Evolutionary conservation across 2,329 filamentous ascomycete species (phyloP).

Genomic region (Achaetomium macrosporum): DNA sequence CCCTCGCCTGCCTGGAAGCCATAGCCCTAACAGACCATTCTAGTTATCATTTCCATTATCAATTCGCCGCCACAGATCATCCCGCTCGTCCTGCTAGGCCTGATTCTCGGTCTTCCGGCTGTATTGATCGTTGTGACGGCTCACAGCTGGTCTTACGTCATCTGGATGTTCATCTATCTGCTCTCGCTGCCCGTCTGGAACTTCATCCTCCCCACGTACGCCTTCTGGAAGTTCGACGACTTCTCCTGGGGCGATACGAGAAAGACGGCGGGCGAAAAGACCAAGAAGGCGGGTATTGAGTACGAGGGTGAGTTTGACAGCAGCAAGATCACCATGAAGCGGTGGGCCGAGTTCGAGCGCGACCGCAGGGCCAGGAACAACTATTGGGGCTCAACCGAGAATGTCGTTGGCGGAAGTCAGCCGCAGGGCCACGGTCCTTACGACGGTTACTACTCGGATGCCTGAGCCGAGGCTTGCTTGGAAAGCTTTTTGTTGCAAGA

Average conservation of each 20-base stretch:
- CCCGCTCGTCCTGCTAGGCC: conserved; percentile 76
- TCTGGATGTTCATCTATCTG: conserved; percentile 97
- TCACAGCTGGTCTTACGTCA: conserved; percentile 83
- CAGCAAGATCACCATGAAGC: conserved; percentile 98
- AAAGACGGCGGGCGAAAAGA: conserved; percentile 87
- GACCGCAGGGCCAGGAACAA: conserved; percentile 47
- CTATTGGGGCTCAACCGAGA: conserved; percentile 51
- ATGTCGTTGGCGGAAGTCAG: conserved; percentile 37
- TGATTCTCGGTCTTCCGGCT: conserved; percentile 91
- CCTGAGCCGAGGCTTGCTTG: conserved; percentile 31
- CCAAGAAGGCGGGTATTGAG: conserved; percentile 79
- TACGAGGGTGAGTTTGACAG: conserved; percentile 96
- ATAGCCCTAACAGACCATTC: not conserved
- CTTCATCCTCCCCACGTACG: conserved; percentile 86
- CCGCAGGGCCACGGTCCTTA: conserved; percentile 41
- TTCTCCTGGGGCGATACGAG: conserved; percentile 98
- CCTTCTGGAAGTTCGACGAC: conserved; percentile 99
- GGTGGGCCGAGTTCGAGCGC: conserved; percentile 93
- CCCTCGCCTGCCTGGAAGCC: not conserved
- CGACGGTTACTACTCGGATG: conserved; percentile 52
- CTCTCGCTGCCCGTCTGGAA: conserved; percentile 94
- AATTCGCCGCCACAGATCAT: conserved; percentile 74
- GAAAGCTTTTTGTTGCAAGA: conserved; percentile 4
- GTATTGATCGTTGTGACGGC: conserved; percentile 90
- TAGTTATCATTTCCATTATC: conserved; percentile 82